Base-by-base conservation (phyloP, 2,329 filamentous ascomycete species). In the Akanthomyces muscarius region DNA sequence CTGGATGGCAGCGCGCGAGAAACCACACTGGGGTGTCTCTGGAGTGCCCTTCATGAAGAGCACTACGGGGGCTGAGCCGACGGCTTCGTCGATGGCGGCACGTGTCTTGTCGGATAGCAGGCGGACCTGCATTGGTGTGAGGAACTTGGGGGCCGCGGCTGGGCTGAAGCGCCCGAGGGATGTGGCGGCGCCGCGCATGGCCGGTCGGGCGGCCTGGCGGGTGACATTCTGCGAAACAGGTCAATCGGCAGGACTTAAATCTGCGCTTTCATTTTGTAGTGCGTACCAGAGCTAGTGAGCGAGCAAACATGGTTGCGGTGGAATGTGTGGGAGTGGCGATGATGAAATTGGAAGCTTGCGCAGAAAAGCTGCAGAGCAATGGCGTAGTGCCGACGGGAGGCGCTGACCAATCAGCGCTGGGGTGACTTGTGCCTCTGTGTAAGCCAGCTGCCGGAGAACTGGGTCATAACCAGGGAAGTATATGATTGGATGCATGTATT, bases 41-140 rank as follows among this genome's bases (percentile, higher is more conserved):
- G 95, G 95, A 1, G 95, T 98, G 64, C 95, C 95, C 82, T 99
- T 99, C 95, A 99, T 99, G 83, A 99, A 99, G 63, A 99, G 83
- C 1, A 99, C 95, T 0, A 99, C 94, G 2, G 94, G 94, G 0
- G 93, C 90, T 0, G 92, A 93, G 28, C 80, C 82, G 18, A 99
- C 89, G 38, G 94, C 94, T 75, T 92, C 91, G 76, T 97, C 91
- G 71, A 99, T 99, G 30, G 93, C 92, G 45, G 86, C 78, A 66
- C 85, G 87, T 13, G 91, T 95, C 72, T 92, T 85, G 69, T 88
- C 85, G 38, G 94, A 97, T 54, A 99, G 85, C 47, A 91, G 83
- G 63, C 92, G 89, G 64, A 83, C 77, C 66, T 82, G 81, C 70
- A 76, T 70, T 54, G 73, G 71, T 51, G 70, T 68, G 50, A 71